A percentile compares a stretch with the other conserved stretches of the same genome.
Conservation (phyloP, 805 yeast genomes). For the Zygotorulaspora florentina region DNA sequence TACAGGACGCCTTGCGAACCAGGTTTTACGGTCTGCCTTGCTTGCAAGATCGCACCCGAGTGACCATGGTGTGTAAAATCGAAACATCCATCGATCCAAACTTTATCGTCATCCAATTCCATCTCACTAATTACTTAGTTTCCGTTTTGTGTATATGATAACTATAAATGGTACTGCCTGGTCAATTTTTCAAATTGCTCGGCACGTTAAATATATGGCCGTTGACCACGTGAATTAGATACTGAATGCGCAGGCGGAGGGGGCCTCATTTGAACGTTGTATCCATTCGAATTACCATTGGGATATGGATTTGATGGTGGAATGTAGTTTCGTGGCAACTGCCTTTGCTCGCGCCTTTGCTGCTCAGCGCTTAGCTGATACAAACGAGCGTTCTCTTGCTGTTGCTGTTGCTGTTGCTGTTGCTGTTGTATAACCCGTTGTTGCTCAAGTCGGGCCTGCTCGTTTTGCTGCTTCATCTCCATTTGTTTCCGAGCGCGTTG, state of each 20-base stretch:
- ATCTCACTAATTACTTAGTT: background rate
- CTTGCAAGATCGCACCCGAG: slow-evolving; percentile 94
- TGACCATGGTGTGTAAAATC: slow-evolving; percentile 98
- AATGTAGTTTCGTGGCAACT: background rate
- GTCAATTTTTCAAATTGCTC: background rate
- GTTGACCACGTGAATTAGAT: slow-evolving; percentile 12
- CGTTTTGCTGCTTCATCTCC: slow-evolving; percentile 1
- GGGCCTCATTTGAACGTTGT: slow-evolving; percentile 7
- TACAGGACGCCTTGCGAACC: slow-evolving; percentile 46
- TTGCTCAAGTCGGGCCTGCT: background rate
- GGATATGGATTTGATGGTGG: slow-evolving; percentile 1
- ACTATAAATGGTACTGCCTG: background rate
- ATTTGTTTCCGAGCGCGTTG: background rate
- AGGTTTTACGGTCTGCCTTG: slow-evolving; percentile 68
- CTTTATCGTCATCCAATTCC: slow-evolving; percentile 36
- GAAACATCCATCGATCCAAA: slow-evolving; percentile 98
- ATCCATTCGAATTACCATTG: background rate
- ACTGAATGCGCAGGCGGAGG: slow-evolving; percentile 8
- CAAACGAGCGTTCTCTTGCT: slow-evolving; percentile 3
- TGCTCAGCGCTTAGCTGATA: slow-evolving; percentile 1
- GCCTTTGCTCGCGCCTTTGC: background rate
- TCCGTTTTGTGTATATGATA: slow-evolving; percentile 3
- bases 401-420: slow-evolving; percentile 3
- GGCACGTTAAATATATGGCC: slow-evolving; percentile 9
- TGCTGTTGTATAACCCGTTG: background rate